Conservation (phyloP, 148 eudicot genomes). For the Euryodendron excelsum region DNA sequence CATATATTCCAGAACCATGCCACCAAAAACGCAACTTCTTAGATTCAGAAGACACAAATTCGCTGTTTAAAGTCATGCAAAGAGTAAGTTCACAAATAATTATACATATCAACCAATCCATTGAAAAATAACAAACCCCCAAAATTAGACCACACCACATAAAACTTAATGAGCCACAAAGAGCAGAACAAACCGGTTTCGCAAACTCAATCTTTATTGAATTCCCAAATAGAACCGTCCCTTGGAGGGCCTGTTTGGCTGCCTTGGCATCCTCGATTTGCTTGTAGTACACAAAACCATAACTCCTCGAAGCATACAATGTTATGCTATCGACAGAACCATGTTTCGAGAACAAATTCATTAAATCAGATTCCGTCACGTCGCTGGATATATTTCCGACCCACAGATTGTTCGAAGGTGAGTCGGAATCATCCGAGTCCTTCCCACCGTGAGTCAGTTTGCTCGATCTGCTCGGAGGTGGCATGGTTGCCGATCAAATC, state of each 20-base stretch:
- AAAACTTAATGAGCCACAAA: slow-evolving; percentile 13
- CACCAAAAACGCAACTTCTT: too few relatives aligned
- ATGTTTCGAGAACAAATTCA: slow-evolving; percentile 48
- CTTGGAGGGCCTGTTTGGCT: slow-evolving; percentile 58
- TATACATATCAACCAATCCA: too few relatives aligned
- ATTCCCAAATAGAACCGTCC: slow-evolving; percentile 44
- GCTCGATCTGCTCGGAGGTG: slow-evolving; percentile 10
- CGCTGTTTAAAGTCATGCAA: too few relatives aligned
- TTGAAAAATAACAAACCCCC: not conserved
- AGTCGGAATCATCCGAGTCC: slow-evolving; percentile 15
- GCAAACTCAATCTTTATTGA: slow-evolving; percentile 78
- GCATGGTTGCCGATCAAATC: not conserved
- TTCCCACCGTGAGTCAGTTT: slow-evolving; percentile 12
- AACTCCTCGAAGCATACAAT: slow-evolving; percentile 54
- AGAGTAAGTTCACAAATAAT: too few relatives aligned
- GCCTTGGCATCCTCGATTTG: slow-evolving; percentile 47
- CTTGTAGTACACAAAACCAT: slow-evolving; percentile 63
- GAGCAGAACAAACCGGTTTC: slow-evolving; percentile 71
- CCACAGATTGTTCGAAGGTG: slow-evolving; percentile 68
- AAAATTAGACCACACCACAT: not conserved
- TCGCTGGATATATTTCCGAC: slow-evolving; percentile 68
- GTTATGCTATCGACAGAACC: slow-evolving; percentile 57
- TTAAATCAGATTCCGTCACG: slow-evolving; percentile 58
- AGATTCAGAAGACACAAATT: too few relatives aligned
- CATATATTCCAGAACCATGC: too few relatives aligned